These are phyloP conservation scores for Sporisorium reilianum DNA, from an alignment of 1,284 basidiomycete species.

Conservation along the genomic window DNA sequence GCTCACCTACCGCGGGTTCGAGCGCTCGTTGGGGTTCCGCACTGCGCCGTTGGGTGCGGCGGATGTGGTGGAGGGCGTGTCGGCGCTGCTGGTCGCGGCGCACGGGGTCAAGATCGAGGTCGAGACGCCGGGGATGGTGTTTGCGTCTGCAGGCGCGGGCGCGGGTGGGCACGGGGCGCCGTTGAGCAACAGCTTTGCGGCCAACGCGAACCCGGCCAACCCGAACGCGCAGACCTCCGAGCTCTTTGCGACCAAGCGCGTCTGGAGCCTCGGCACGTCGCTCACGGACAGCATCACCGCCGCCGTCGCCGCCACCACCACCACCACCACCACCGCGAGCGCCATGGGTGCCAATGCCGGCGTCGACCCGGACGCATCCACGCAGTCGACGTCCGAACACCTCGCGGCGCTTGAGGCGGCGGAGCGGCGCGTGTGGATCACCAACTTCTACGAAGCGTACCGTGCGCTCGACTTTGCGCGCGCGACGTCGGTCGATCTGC, in stretches of 20 bases:
- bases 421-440: slow-evolving; percentile 41
- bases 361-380: slow-evolving; percentile 79
- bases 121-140: slow-evolving; percentile 69
- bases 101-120: slow-evolving; percentile 89
- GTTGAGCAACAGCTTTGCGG: slow-evolving; percentile 28
- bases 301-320: slow-evolving; percentile 8
- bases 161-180: slow-evolving; percentile 9
- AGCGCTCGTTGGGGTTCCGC: slow-evolving; percentile 88
- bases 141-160: slow-evolving; percentile 17
- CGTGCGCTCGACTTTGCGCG: slow-evolving; percentile 54
- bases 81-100: slow-evolving; percentile 89
- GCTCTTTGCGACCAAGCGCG: slow-evolving; percentile 52
- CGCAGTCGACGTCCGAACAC: slow-evolving; percentile 4
- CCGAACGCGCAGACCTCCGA: slow-evolving; percentile 35
- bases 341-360: slow-evolving; percentile 77
- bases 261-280: slow-evolving; percentile 50
- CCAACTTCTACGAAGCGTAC: slow-evolving; percentile 62
- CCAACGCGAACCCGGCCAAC: slow-evolving; percentile 28
- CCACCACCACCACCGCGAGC: not conserved
- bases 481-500: slow-evolving; percentile 72
- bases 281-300: slow-evolving; percentile 21
- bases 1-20: slow-evolving; percentile 91
- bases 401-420: slow-evolving; percentile 18
- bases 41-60: slow-evolving; percentile 87
- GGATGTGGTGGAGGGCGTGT: slow-evolving; percentile 90